Evolutionary conservation across 2,329 filamentous ascomycete species (phyloP).

Genomic region (Xylaria sp.): DNA sequence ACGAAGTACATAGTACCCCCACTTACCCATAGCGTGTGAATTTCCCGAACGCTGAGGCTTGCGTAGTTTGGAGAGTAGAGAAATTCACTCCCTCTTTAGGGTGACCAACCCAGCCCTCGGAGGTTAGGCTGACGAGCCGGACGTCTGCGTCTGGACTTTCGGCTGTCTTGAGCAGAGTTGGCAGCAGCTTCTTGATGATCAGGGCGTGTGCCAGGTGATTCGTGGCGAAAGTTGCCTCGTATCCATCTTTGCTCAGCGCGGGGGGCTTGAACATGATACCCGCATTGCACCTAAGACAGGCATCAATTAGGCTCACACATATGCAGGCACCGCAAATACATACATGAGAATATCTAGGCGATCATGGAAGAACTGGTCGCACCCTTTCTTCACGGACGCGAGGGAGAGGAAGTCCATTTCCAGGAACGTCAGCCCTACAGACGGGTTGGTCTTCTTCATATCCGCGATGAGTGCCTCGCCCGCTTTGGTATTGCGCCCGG

Average conservation of each 20-base stretch:
- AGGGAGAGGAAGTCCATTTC: slow-evolving; percentile 56
- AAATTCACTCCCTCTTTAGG: slow-evolving; percentile 43
- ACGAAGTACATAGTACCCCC: too few relatives aligned
- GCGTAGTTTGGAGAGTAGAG: slow-evolving; percentile 42
- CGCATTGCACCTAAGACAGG: slow-evolving; percentile 51
- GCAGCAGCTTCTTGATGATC: slow-evolving; percentile 52
- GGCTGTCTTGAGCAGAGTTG: slow-evolving; percentile 42
- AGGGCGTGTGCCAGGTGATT: slow-evolving; percentile 60
- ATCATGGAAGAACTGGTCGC: slow-evolving; percentile 49
- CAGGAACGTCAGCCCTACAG: slow-evolving; percentile 49
- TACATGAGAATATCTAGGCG: slow-evolving; percentile 58
- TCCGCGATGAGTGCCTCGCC: slow-evolving; percentile 55
- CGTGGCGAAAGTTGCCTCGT: slow-evolving; percentile 58
- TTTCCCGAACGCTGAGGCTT: slow-evolving; percentile 39
- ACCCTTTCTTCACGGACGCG: slow-evolving; percentile 51
- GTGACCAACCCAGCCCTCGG: slow-evolving; percentile 40
- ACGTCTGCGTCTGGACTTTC: slow-evolving; percentile 41
- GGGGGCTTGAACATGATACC: slow-evolving; percentile 55
- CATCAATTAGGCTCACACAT: not conserved
- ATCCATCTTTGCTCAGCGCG: slow-evolving; percentile 55
- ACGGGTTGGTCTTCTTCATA: slow-evolving; percentile 43
- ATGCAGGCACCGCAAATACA: not conserved
- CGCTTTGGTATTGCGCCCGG: slow-evolving; percentile 59
- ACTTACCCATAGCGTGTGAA: slow-evolving; percentile 46
- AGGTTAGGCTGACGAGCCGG: slow-evolving; percentile 45